Percentiles rank a stretch among this genome's conserved stretches.
Evolutionary conservation across 2,329 filamentous ascomycete species (phyloP).

Genomic region (Hypoxylon sp.): DNA sequence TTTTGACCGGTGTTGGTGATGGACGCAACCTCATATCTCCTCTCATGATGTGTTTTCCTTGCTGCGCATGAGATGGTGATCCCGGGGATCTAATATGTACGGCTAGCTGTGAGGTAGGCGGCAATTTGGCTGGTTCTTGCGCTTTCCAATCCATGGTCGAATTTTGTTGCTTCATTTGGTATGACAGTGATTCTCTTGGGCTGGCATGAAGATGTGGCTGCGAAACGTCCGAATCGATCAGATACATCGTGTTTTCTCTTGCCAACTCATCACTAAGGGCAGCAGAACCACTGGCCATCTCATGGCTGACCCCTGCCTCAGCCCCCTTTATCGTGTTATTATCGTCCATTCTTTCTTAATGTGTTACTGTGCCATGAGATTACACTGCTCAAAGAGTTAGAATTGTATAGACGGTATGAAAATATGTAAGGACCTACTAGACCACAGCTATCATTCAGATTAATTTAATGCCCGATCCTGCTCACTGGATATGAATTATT

Average conservation of each 20-base stretch:
- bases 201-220: conserved; percentile 18
- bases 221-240: conserved; percentile 33
- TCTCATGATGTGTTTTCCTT: conserved; percentile 8
- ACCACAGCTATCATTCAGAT: neutral
- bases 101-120: conserved; percentile 37
- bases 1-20: conserved; percentile 5
- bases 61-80: conserved; percentile 35
- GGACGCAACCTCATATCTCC: conserved; percentile 19
- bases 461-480: neutral
- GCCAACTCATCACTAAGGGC: conserved; percentile 8
- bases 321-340: conserved; percentile 8
- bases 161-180: conserved; percentile 16
- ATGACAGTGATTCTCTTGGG: conserved; percentile 11
- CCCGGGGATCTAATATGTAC: conserved; percentile 47
- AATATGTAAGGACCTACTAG: conserved; percentile 5
- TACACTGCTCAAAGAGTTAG: conserved; percentile 5
- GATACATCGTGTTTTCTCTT: conserved; percentile 9
- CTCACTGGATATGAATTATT: conserved; percentile 5
- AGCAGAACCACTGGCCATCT: neutral
- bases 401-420: neutral
- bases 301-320: conserved; percentile 11
- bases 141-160: conserved; percentile 1
- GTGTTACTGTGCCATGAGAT: conserved; percentile 16
- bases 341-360: conserved; percentile 15
- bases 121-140: conserved; percentile 17